A percentile compares a stretch with the other conserved stretches of the same genome.
Evolutionary conservation across 257 asterid genomes (phyloP).

Genomic region (Solanum infundibuliforme): DNA sequence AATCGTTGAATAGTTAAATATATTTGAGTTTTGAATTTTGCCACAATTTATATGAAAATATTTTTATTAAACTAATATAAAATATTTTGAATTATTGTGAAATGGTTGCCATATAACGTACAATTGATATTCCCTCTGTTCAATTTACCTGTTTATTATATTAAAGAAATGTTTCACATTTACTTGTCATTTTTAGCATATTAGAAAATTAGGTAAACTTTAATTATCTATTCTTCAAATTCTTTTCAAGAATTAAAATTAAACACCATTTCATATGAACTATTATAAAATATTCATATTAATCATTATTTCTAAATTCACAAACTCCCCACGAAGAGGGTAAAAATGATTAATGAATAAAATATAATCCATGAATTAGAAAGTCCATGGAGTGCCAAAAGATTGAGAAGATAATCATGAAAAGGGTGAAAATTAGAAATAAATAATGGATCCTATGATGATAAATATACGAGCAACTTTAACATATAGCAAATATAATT

Average conservation of each 20-base stretch:
- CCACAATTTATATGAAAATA: no score
- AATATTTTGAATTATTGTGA: neutral
- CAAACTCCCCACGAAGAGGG: neutral
- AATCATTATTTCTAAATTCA: no score
- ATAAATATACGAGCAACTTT: no score
- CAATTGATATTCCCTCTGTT: neutral
- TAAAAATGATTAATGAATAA: neutral
- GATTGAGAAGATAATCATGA: neutral
- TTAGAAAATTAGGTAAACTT: no score
- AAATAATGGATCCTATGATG: neutral
- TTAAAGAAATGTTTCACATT: no score
- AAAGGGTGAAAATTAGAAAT: neutral
- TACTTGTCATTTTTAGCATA: no score
- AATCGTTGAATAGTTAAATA: neutral
- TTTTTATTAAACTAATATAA: neutral
- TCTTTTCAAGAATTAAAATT: no score
- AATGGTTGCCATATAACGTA: neutral
- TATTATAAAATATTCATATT: no score
- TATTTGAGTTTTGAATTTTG: neutral
- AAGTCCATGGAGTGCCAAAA: neutral
- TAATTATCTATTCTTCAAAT: no score
- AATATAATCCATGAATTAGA: neutral
- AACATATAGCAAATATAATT: no score
- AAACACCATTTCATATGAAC: no score
- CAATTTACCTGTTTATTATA: no score